A percentile compares a stretch with the other conserved stretches of the same genome.
phyloP scores from a whole-genome alignment of 495 filamentous ascomycete genomes.

The Coniosporium apollinis region DNA sequence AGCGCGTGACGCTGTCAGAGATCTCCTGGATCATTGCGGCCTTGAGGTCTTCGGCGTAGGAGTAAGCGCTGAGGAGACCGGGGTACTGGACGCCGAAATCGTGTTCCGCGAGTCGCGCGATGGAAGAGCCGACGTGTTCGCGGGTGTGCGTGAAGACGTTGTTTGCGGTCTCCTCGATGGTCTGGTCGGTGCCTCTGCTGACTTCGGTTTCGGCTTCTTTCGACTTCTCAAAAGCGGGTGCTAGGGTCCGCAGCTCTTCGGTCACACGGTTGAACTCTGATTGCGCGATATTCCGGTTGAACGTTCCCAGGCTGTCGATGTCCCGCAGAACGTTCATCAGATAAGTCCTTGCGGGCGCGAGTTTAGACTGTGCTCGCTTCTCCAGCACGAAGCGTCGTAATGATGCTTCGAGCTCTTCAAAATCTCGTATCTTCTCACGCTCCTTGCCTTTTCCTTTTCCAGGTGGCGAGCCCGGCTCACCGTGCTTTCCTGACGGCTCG shows the following conservation, averaged over 20 bases:
- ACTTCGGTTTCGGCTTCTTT: slow-evolving; percentile 70
- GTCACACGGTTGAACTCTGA: slow-evolving; percentile 73
- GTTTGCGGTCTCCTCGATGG: slow-evolving; percentile 68
- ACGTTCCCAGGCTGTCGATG: slow-evolving; percentile 59
- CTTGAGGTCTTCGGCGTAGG: slow-evolving; percentile 85
- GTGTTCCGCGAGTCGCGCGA: slow-evolving; percentile 54
- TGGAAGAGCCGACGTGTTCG: slow-evolving; percentile 48
- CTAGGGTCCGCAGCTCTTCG: slow-evolving; percentile 62
- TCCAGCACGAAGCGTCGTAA: slow-evolving; percentile 88
- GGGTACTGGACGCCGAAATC: slow-evolving; percentile 74
- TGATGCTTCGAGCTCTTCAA: slow-evolving; percentile 73
- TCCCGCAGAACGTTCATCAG: slow-evolving; percentile 86
- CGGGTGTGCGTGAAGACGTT: slow-evolving; percentile 74
- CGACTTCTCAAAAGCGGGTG: slow-evolving; percentile 69
- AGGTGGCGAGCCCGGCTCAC: slow-evolving; percentile 29
- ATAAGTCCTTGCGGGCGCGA: slow-evolving; percentile 91
- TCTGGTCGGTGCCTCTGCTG: slow-evolving; percentile 60
- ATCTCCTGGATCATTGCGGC: slow-evolving; percentile 81
- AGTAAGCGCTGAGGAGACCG: slow-evolving; percentile 67
- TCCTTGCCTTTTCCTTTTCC: slow-evolving; percentile 83
- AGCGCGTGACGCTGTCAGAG: slow-evolving; percentile 53
- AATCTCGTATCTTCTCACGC: slow-evolving; percentile 71
- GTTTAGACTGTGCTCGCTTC: slow-evolving; percentile 84
- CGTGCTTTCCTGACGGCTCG: slow-evolving; percentile 25
- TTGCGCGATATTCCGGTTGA: slow-evolving; percentile 77